Base-by-base conservation (phyloP, 768 basidiomycete genomes). In the Lepiota brunneoincarnata region DNA sequence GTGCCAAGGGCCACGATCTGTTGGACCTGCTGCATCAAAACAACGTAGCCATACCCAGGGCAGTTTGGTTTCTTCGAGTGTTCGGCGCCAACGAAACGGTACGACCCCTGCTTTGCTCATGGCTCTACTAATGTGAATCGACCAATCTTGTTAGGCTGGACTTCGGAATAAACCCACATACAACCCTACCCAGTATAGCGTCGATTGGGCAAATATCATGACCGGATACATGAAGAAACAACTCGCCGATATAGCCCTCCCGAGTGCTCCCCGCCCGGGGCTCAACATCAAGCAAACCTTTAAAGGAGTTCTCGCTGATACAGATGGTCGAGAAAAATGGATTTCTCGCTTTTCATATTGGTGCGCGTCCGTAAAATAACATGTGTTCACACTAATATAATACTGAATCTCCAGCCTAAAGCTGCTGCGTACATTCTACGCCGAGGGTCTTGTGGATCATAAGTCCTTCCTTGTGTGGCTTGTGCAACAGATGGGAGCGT, bases 81-180 rank as follows among this genome's bases (percentile, higher is more conserved):
- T 83, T 92, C 61, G 92, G 92, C 21, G 90, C 87, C 17, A 92
- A 93, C 60, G 92, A 94, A 69, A 90, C 88, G 45, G 90, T 91
- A 64, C 42, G 72, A 55, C 41, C 4, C 31, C 2, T 18, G 9
- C 15, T 40, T 18, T 35, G 5, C 35, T 31, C 18, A 20, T n/a
- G 26, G 31, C 21, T 20, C 10, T 17, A 9, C 1, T 9, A 11
- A 28, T 34, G 31, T 17, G 11, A 11, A 23, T 21, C n/a, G 4
- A 20, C 42, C 45, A 23, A 50, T 20, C 1, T 56, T 28, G 45
- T 46, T 57, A 89, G 89, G 82, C 86, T 18, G 89, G 87, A 24
- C 69, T 90, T 38, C 78, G 88, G 39, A 87, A 90, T 60, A 89
- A 88, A 62, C 87, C 89, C 3, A 67, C 79, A n/a, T 91, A 89